phyloP scores from a whole-genome alignment of 2,329 filamentous ascomycete species.

The Ophiocordyceps unilateralis region DNA sequence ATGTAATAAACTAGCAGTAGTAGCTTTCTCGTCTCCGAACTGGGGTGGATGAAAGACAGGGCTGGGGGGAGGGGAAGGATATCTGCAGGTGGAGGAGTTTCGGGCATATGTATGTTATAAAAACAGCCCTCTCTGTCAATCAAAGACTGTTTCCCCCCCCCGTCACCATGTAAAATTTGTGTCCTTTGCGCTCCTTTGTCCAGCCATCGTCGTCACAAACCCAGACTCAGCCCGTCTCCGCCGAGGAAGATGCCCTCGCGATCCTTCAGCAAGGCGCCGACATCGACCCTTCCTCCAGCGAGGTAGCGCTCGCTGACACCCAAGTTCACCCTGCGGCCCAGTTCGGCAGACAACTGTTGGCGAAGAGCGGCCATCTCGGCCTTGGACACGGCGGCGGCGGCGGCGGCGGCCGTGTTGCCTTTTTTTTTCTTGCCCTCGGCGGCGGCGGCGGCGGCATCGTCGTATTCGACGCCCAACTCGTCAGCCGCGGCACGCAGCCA shows the following conservation, averaged over 20 bases:
- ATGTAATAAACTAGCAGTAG: too few relatives aligned
- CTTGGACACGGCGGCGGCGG: conserved; percentile 46
- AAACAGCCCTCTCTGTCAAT: too few relatives aligned
- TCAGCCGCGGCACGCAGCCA: conserved; percentile 76
- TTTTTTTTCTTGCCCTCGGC: conserved; percentile 64
- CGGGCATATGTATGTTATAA: too few relatives aligned
- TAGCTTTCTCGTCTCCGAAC: too few relatives aligned
- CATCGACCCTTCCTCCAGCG: conserved; percentile 67
- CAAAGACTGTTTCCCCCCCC: too few relatives aligned
- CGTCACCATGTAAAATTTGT: too few relatives aligned
- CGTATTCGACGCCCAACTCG: conserved; percentile 85
- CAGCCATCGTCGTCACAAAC: conserved; percentile 5
- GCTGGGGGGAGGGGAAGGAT: background rate
- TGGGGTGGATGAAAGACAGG: too few relatives aligned
- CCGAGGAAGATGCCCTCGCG: conserved; percentile 31
- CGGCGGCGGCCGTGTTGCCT: conserved; percentile 47
- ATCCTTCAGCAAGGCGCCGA: conserved; percentile 52
- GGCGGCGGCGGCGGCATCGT: conserved; percentile 72
- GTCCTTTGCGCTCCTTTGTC: background rate
- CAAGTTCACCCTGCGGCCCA: conserved; percentile 62
- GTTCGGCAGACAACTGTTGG: conserved; percentile 53
- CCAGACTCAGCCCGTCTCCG: conserved; percentile 21
- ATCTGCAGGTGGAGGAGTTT: too few relatives aligned
- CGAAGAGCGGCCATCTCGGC: conserved; percentile 53
- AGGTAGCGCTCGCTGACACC: conserved; percentile 81